These are phyloP conservation scores for Yamadazyma sp. DNA, from an alignment of 805 yeast species.

Conservation along the genomic window DNA sequence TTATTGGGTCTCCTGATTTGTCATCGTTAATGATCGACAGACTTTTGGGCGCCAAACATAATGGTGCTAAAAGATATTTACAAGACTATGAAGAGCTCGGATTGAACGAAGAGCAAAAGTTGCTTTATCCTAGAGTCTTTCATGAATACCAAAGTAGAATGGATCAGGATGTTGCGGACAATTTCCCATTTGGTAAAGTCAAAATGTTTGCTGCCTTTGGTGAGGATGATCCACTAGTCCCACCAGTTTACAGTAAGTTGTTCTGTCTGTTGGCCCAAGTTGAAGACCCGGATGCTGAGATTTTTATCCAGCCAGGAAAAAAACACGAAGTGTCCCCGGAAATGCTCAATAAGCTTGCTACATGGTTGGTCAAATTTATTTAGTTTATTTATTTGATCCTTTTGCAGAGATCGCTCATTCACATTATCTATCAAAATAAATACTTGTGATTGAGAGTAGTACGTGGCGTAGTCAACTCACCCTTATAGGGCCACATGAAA, in stretches of 20 bases:
- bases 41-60: conserved; percentile 21
- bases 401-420: background rate
- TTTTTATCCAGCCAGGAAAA: conserved; percentile 28
- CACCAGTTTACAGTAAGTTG: conserved; percentile 28
- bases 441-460: too few relatives aligned
- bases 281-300: conserved; percentile 24
- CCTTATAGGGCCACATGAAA: too few relatives aligned
- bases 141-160: conserved; percentile 29
- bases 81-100: conserved; percentile 32
- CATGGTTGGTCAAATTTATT: conserved; percentile 27
- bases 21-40: conserved; percentile 46
- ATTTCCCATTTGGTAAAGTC: conserved; percentile 30
- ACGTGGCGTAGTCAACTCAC: too few relatives aligned
- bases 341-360: conserved; percentile 33
- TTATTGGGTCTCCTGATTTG: conserved; percentile 51
- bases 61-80: conserved; percentile 16
- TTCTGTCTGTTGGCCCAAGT: conserved; percentile 33
- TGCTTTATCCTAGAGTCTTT: conserved; percentile 32
- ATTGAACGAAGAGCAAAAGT: conserved; percentile 26
- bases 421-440: too few relatives aligned
- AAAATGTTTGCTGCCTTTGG: conserved; percentile 40
- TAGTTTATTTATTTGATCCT: background rate
- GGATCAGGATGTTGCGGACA: conserved; percentile 33
- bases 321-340: conserved; percentile 36
- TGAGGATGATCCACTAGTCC: conserved; percentile 36